Conservation (phyloP, 768 basidiomycete species). For the Pleurotus giganteus region DNA sequence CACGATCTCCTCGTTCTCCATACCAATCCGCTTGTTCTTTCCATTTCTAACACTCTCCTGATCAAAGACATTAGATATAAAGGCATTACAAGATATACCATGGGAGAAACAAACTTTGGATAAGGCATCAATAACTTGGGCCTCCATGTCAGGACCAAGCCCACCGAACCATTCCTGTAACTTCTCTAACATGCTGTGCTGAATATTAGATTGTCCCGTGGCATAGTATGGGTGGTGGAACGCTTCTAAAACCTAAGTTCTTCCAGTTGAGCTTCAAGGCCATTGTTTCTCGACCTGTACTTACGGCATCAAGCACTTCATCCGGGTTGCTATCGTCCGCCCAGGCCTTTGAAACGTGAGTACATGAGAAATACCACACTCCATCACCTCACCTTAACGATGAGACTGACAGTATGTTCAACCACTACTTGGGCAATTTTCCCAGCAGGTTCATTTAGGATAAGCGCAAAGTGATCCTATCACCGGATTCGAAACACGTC, state of each 20-base stretch:
- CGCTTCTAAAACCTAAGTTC: conserved; percentile 51
- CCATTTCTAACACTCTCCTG: conserved; percentile 55
- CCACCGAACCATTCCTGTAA: conserved; percentile 54
- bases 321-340: conserved; percentile 42
- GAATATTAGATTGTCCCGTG: conserved; percentile 49
- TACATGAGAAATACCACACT: not conserved
- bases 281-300: conserved; percentile 3
- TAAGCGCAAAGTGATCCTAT: conserved; percentile 70
- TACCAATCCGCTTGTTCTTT: conserved; percentile 55
- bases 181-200: conserved; percentile 56
- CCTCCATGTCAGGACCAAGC: conserved; percentile 40
- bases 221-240: conserved; percentile 74
- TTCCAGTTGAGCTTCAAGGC: not conserved
- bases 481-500: not conserved
- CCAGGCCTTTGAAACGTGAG: conserved; percentile 40
- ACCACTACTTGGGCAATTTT: conserved; percentile 70
- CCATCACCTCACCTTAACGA: conserved; percentile 42
- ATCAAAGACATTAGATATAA: not conserved
- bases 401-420: conserved; percentile 54
- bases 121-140: conserved; percentile 44
- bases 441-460: conserved; percentile 74
- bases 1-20: conserved; percentile 36
- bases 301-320: conserved; percentile 41
- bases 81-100: not conserved
- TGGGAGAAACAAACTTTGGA: conserved; percentile 42